Base-by-base conservation (phyloP, 1,139 yeast species). In the Protomyces gravidus region DNA sequence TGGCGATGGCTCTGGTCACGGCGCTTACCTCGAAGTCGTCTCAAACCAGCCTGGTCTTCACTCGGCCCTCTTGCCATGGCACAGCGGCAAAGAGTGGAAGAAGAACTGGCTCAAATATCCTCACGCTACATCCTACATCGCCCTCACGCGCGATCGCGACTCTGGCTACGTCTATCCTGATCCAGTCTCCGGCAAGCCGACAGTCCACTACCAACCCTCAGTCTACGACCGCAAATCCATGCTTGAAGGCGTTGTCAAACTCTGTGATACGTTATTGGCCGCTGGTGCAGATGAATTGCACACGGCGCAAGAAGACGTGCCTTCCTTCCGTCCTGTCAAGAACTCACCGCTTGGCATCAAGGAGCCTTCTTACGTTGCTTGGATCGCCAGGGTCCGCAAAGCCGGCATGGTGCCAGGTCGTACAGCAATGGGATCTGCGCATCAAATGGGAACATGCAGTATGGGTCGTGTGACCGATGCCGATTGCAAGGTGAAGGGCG, bases 371-470 rank as follows among this genome's bases (percentile, higher is more conserved):
- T 81, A 75, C 66, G 78, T 72, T 42, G 69, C 67, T 33, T 82
- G 84, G 84, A 70, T 77, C 61, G 63, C 67, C 15, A 63, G 64
- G 25, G 72, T 72, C 4, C 71, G 72, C 23, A 69, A 68, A 13
- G 66, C 67, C 5, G 72, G 71, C 7, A 67, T 77, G 51, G 71
- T 69, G 25, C 53, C 66, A 2, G 75, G 69, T 58, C 75, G 75
- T 2, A 66, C 75, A 2, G 63, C 72, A 2, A 71, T 74, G 62
- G 85, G 85, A 2, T 74, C 80, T 2, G 86, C 86, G 5, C 85
- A 82, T 68, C 85, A 82, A 69, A 81, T 82, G 85, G 75, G 81
- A 59, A 68, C 79, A 1, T 80, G 85, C 67, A 75, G 85, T 63
- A 80, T 81, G 73, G 81, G 82, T 17, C 81, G 82, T 5, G 84